Evolutionary conservation across 148 eudicot genomes (phyloP), one percentile per base, ranked within the genome.

Genomic region (Beta vulgaris): DNA sequence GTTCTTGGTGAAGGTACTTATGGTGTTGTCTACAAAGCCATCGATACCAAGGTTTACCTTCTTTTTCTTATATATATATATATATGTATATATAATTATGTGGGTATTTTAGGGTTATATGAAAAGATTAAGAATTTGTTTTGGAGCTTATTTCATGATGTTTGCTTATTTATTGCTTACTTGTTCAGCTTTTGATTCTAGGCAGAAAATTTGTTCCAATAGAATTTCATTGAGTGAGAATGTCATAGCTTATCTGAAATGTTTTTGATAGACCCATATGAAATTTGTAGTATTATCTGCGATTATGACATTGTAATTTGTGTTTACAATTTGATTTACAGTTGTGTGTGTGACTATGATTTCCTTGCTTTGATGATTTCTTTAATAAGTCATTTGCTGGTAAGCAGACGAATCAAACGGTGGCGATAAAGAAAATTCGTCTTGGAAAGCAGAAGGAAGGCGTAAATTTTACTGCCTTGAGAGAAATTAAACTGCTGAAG

Each of bases 391-490:
- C 16, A 67, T 67, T 32, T 59, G 69, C 37, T 16, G 28, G 67
- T 82, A 36, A 72, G 86, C 89, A 95, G 98, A 92, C 96, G 0
- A 87, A 87, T 64, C 88, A 84, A 76, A 86, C 90, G 21, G 98
- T 95, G 78, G 98, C 98, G 23, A 95, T 95, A 31, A 95, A 95
- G 88, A 95, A 95, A 79, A 95, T 95, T 79, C 93, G 97, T 42
- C 85, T 95, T 39, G 98, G 98, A 64, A 95, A 91, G 81, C 98
- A 92, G 84, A 95, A 92, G 90, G 98, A 95, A 90, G 98, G 98
- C 75, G 97, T 92, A 40, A 95, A 95, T 77, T 92, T 95, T 51
- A 95, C 98, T 32, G 98, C 98, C 10, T 83, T 95, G 18, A 83
- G 98, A 77, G 98, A 95, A 86, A 92, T 95, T 69, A 95, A 95